Conservation (phyloP, 495 filamentous ascomycete species). For the Tuber aestivum region DNA sequence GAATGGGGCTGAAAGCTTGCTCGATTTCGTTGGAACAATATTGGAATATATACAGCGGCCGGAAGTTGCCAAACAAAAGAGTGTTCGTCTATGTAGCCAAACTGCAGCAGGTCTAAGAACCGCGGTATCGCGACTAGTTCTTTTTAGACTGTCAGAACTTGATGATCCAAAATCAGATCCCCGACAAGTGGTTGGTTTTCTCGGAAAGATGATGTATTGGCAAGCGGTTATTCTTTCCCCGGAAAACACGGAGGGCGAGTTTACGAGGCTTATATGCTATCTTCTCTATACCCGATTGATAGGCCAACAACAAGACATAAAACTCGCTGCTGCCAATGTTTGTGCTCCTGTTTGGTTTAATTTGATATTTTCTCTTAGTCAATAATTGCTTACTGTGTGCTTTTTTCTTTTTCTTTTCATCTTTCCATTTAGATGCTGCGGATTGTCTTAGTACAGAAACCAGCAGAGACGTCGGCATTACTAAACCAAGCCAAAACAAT, state of each 20-base stretch:
- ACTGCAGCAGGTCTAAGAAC: conserved; percentile 66
- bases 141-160: conserved; percentile 77
- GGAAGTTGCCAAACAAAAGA: conserved; percentile 72
- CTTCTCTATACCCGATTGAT: conserved; percentile 79
- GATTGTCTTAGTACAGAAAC: conserved; percentile 87
- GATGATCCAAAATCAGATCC: conserved; percentile 57
- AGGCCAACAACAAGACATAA: conserved; percentile 56
- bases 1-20: conserved; percentile 67
- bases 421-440: conserved; percentile 60
- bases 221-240: conserved; percentile 80
- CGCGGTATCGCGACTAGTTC: conserved; percentile 66
- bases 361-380: neutral
- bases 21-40: conserved; percentile 82
- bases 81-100: conserved; percentile 78
- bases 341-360: conserved; percentile 1
- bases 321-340: conserved; percentile 71
- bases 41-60: conserved; percentile 85
- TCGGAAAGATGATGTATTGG: conserved; percentile 89
- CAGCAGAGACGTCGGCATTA: conserved; percentile 67
- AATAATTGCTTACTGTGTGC: neutral
- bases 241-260: conserved; percentile 65
- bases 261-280: conserved; percentile 79
- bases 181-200: conserved; percentile 57
- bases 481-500: conserved; percentile 60
- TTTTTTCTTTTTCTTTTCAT: conserved; percentile 4